phyloP scores from a whole-genome alignment of 352 stramenopile species.

The Aphanomyces stellatus region DNA sequence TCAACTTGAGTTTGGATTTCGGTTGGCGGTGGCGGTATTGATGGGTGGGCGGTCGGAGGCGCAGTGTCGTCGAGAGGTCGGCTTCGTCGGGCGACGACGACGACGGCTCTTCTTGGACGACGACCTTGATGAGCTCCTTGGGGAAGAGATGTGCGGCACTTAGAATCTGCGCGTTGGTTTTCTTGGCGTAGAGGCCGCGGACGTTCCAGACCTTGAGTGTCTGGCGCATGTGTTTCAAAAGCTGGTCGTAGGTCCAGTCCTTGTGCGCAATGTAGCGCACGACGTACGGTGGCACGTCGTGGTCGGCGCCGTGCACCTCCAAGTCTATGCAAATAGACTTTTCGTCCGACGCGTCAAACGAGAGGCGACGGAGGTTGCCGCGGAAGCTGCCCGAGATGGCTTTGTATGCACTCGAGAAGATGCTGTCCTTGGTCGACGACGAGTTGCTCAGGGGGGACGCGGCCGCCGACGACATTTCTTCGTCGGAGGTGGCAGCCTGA shows the following conservation, averaged over 20 bases:
- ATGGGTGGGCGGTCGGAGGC: background rate
- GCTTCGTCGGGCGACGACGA: background rate
- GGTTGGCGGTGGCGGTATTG: background rate
- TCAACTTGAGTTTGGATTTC: background rate
- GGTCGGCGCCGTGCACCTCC: constrained; percentile 39
- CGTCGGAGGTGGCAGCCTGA: constrained; percentile 70
- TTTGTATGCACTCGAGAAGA: constrained; percentile 13
- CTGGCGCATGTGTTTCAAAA: constrained; percentile 32
- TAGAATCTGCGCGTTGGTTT: constrained; percentile 55
- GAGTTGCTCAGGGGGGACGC: no score
- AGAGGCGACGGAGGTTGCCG: constrained; percentile 27
- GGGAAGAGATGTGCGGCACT: constrained; percentile 64
- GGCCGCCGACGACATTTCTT: constrained; percentile 2
- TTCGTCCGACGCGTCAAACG: constrained; percentile 18
- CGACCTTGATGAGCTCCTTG: constrained; percentile 58
- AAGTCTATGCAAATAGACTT: background rate
- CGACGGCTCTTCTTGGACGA: constrained; percentile 36
- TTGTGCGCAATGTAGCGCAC: constrained; percentile 54
- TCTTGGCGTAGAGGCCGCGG: constrained; percentile 25
- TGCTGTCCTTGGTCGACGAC: background rate
- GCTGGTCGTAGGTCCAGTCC: constrained; percentile 58
- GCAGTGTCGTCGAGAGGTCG: no score
- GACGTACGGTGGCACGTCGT: constrained; percentile 45
- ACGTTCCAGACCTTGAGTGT: constrained; percentile 2
- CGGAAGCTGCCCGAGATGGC: constrained; percentile 7